Conservation (phyloP, 345 rosid species). For the Eucalyptus tenuipes region DNA sequence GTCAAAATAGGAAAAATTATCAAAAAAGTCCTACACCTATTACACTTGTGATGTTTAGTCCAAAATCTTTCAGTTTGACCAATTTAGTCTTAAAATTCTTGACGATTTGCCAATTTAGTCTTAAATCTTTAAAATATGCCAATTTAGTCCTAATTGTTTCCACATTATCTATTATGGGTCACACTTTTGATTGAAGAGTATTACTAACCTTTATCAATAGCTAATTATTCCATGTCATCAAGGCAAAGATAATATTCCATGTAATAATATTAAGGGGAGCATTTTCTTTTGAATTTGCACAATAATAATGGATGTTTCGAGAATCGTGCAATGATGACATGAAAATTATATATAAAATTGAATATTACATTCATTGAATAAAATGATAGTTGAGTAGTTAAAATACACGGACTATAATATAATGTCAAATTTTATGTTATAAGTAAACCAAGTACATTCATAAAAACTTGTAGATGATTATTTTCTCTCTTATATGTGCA, state of each 20-base stretch:
- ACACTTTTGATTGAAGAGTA: neutral
- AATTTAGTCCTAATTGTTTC: neutral
- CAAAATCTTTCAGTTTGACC: too few species aligned
- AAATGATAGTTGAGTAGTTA: neutral
- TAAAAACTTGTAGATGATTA: neutral
- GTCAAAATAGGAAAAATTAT: neutral
- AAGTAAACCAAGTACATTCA: neutral
- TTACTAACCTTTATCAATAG: neutral
- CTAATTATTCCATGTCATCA: neutral
- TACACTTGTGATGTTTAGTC: too few species aligned
- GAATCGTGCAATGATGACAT: neutral
- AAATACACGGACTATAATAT: neutral
- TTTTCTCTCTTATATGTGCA: neutral
- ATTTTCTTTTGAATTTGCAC: neutral
- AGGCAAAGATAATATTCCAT: neutral
- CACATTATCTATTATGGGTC: neutral
- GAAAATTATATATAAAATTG: neutral
- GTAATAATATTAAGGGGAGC: neutral
- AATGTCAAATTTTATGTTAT: neutral
- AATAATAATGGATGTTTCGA: neutral
- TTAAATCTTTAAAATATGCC: too few species aligned
- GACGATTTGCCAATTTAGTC: too few species aligned
- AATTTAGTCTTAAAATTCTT: neutral
- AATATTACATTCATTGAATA: too few species aligned
- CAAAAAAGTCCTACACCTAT: too few species aligned